Base-by-base conservation (phyloP, 164 flowering plant genomes). In the Kalanchoe fedtschenkoi region DNA sequence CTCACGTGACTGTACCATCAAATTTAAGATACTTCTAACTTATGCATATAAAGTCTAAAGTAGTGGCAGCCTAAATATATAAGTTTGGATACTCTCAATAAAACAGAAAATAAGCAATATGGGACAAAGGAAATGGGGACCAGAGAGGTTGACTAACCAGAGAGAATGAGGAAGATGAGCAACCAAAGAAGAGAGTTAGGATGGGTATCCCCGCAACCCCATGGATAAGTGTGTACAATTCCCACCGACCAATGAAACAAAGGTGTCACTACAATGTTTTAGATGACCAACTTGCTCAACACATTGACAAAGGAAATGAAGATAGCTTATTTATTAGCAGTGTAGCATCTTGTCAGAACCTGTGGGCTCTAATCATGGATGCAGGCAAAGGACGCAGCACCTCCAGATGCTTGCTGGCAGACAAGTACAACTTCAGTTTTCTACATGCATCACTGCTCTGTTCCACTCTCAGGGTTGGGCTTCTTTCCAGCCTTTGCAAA, bases 251-350 rank as follows among this genome's bases (percentile, higher is more conserved):
- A 7, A 89, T 91, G 96, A 91, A 91, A 76, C 98, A 91, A 62
- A 80, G 98, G 98, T 91, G 89, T 71, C 97, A 91, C 72, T 91
- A 89, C 68, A 89, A 91, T 77, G 97, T 91, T 22, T 83, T 86
- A 21, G 96, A 91, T 58, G n/a, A 79, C 46, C 77, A 96, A 72
- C 77, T 91, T 66, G 71, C 60, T 13, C 96, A 91, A 67, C 96
- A 89, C 68, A 82, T 87, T 1, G 89, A 89, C 2, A 91, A 84
- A 81, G 97, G 97, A 21, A 91, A 79, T 65, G 88, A 83, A 67
- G 97, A 89, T 80, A 92, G 92, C 3, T 66, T 89, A 38, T 79
- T 60, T 61, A 87, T 91, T 44, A 91, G 96, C 66, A 85, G 89
- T 70, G 86, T 89, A 53, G 90, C 95, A 7, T 88, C 97, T 34